phyloP scores from a whole-genome alignment of 345 rosid genomes.

The Tarenaya hassleriana region DNA sequence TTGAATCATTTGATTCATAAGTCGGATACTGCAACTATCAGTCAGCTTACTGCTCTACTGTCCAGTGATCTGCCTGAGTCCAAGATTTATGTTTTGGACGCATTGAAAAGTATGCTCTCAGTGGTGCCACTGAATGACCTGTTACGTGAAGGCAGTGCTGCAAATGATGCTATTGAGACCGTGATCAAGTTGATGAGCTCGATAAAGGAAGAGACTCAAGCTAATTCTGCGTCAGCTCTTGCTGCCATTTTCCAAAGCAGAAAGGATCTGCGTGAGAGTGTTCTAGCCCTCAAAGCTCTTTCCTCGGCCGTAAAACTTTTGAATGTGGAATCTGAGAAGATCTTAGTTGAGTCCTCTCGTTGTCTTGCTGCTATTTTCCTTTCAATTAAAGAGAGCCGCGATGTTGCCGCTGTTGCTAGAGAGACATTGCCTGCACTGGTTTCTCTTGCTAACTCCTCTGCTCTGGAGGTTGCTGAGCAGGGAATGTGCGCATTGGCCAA shows the following conservation, averaged over 20 bases:
- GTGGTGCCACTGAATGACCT: constrained; percentile 58
- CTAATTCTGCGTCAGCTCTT: constrained; percentile 69
- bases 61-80: constrained; percentile 53
- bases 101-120: constrained; percentile 74
- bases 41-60: constrained; percentile 67
- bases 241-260: constrained; percentile 73
- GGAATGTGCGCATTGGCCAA: constrained; percentile 84
- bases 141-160: constrained; percentile 57
- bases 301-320: constrained; percentile 64
- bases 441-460: constrained; percentile 63
- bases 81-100: constrained; percentile 56
- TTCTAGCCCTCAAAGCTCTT: constrained; percentile 62
- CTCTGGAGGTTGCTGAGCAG: constrained; percentile 64
- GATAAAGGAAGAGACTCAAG: constrained; percentile 70
- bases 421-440: constrained; percentile 62
- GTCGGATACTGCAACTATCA: constrained; percentile 80
- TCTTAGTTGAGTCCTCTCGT: constrained; percentile 69
- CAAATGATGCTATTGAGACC: constrained; percentile 68
- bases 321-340: constrained; percentile 49
- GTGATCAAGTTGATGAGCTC: constrained; percentile 66
- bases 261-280: constrained; percentile 74
- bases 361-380: constrained; percentile 68
- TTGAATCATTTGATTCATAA: constrained; percentile 54
- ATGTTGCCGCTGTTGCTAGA: constrained; percentile 33
- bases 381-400: constrained; percentile 43